Evolutionary conservation across 106 monocot genomes (phyloP), one percentile per base, ranked within the genome.

Genomic region (Acanthochlamys bracteata): DNA sequence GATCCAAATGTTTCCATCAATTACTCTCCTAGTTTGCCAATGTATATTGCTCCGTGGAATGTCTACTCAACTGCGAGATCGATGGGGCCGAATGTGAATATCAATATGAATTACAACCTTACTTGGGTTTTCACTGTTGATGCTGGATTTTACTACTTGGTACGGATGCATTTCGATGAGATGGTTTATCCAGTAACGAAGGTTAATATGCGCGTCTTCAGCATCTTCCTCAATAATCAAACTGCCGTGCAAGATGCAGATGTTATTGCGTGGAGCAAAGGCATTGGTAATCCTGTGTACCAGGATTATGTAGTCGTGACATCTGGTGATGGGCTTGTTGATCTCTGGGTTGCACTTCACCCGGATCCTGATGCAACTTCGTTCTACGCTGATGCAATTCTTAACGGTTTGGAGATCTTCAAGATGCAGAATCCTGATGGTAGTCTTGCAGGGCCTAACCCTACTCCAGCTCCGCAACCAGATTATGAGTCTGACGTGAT

Each of bases 81-180:
- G 14, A 93, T 93, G 88, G 89, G 80, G 4, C 72, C 76, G 11
- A 27, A 57, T 19, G 23, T 51, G 0, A 17, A 41, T 2, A 15
- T 83, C 53, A 89, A 89, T 63, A 33, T 55, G 17, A 76, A 93
- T 39, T 89, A 57, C 71, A 89, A 93, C 27, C 85, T 93, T 54
- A 85, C 85, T 4, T 93, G 93, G 93, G 64, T 76, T 9, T 62
- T 89, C 10, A 2, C 21, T 0, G 78, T 93, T 7, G 85, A 93
- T 20, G 76, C 76, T 7, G 89, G 85, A 4, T 86, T 89, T 66
- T 57, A 42, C 55, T 89, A 93, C 76, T 62, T 93, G 33, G 19
- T 89, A 1, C 46, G 93, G 33, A 42, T 93, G 15, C 93, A 93
- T 65, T 85, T 93, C 47, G 89, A 89, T 20, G 93, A 93, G 80